Evolutionary conservation across 345 rosid species (phyloP), one percentile per base, ranked within the genome.

Genomic region (Euphorbia lathyris): DNA sequence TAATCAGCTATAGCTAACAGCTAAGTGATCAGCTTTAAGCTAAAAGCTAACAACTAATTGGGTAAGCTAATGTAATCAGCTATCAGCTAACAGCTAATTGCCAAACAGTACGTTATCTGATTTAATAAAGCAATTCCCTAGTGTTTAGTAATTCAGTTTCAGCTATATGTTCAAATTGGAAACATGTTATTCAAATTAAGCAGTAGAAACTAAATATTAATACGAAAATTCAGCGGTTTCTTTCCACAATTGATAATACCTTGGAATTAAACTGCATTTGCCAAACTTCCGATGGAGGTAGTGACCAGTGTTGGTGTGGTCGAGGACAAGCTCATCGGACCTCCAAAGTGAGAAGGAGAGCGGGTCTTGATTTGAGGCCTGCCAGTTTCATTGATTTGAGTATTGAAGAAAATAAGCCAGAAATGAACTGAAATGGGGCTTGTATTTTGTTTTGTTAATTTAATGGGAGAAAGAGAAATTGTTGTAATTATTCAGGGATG

Each of bases 201-300:
- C 14, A 48, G 19, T 5, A 11, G 12, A 53, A 53, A 36, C 14
- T 16, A 34, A 7, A 36, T 30, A 13, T 14, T 0, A 38, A 36
- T 34, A n/a, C n/a, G n/a, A n/a, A n/a, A n/a, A n/a, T n/a, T n/a
- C n/a, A n/a, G n/a, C n/a, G n/a, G n/a, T n/a, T n/a, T n/a, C n/a
- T n/a, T n/a, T 40, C 43, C 17, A 3, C 6, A 10, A 16, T n/a
- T 32, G 13, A 10, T 22, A 0, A 34, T 65, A 92, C 99, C 99
- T 81, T 86, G 62, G 99, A 92, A 72, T 92, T 84, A 74, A 95
- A 95, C 79, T 86, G 88, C 99, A 95, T 84, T 71, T 95, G 96
- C 98, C 98, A 92, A 63, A 92, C 94, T 80, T 95, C 98, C 17
- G 98, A 90, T 9, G 99, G 98, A 11, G 82, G 77, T 82, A 87